Conservation (phyloP, 179 eudicot species). For the Camellia oleifera region DNA sequence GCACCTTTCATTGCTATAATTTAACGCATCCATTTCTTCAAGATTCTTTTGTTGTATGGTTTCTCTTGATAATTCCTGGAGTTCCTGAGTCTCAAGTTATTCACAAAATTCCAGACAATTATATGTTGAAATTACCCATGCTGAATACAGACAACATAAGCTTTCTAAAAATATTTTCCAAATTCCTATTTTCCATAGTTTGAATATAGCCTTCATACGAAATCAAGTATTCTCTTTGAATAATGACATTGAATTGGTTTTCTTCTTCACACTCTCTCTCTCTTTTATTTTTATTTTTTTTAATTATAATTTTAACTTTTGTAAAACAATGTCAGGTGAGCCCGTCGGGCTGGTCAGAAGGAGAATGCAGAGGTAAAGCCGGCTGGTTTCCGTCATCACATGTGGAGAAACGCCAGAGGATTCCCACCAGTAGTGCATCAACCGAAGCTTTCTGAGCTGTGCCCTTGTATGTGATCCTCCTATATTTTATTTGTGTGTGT, state of each 20-base stretch:
- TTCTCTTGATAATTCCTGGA: neutral
- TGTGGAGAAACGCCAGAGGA: conserved; percentile 69
- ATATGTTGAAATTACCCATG: neutral
- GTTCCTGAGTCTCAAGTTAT: neutral
- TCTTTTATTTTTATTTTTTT: too few relatives aligned
- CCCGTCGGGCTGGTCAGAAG: conserved; percentile 87
- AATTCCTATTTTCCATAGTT: neutral
- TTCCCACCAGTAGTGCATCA: conserved; percentile 54
- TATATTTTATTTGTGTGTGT: neutral
- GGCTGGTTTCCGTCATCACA: conserved; percentile 93
- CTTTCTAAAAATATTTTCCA: neutral
- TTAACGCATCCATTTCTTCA: neutral
- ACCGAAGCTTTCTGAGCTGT: conserved; percentile 48
- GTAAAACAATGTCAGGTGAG: conserved; percentile 41
- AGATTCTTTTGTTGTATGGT: neutral
- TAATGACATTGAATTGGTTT: too few relatives aligned
- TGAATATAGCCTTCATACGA: neutral
- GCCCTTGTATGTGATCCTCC: neutral
- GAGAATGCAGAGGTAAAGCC: conserved; percentile 86
- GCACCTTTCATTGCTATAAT: neutral
- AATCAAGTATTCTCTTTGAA: too few relatives aligned
- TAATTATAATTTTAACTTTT: too few relatives aligned
- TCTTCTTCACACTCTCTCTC: too few relatives aligned
- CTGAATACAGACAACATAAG: neutral
- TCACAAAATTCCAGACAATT: neutral